Evolutionary conservation across 805 yeast genomes (phyloP), one percentile per base, ranked within the genome.

Genomic region (Yarrowia alimentaria): DNA sequence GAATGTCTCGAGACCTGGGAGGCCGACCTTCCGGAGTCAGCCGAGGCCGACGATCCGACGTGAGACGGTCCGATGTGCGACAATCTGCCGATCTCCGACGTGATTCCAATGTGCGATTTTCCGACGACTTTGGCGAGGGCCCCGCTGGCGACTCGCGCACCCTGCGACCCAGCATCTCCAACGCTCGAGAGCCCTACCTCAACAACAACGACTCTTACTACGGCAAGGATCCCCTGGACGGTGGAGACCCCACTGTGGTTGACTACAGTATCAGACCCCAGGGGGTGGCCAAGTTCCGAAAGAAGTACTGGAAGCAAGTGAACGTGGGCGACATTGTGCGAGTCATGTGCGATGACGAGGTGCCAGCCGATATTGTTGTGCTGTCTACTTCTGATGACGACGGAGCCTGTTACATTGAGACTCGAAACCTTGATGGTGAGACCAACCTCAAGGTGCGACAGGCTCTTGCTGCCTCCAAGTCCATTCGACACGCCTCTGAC

Each of bases 331-430:
- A 85, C 61, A 68, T 83, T 54, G 71, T 85, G 21, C 73, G 88
- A 52, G 72, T 85, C 16, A 71, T 80, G 53, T 79, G 79, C 57
- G 81, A 85, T 65, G 90, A 85, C 57, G 85, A 82, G 62, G 76
- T 85, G 31, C 94, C 94, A 1, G 94, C 90, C 22, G 94, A 85
- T 66, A 66, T 85, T 26, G 68, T 82, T 13, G 75, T 85, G 16
- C 66, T 85, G 25, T 73, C 88, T 7, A 80, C 91, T 0, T 79
- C 86, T 19, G 87, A 81, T 58, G 76, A 76, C 6, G 94, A 86
- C 57, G 81, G 80, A 54, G 78, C 81, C 48, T 81, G 83, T 61
- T 80, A 73, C 57, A 79, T 84, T 30, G 94, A 81, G 59, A 81
- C 88, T 5, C 81, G 81, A 57, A 83, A 82, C 59, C 68, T 82